These are phyloP conservation scores for Fusarium sp. DNA, from an alignment of 2,329 filamentous ascomycete species.

Conservation along the genomic window DNA sequence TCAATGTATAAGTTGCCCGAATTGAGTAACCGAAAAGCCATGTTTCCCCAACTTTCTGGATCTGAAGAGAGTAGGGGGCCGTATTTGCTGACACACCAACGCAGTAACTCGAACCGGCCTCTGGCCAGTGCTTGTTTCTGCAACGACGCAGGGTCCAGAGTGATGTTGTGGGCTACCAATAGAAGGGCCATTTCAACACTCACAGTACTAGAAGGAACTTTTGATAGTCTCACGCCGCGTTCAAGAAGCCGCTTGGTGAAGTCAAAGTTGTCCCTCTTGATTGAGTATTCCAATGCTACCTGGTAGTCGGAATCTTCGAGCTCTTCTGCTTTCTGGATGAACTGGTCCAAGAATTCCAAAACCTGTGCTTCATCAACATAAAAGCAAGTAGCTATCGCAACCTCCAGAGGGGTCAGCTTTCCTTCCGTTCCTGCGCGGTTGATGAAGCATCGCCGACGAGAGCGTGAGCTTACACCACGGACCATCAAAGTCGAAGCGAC, in stretches of 20 bases:
- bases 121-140: background rate
- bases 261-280: background rate
- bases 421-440: accelerated
- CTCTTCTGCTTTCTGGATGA: background rate
- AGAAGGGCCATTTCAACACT: slow-evolving; percentile 7
- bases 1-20: background rate
- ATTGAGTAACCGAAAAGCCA: background rate
- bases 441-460: background rate
- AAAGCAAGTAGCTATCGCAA: background rate
- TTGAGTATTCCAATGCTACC: background rate
- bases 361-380: background rate
- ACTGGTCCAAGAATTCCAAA: background rate
- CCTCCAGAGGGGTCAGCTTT: slow-evolving; percentile 2
- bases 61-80: slow-evolving; percentile 2
- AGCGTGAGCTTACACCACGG: background rate
- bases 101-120: background rate
- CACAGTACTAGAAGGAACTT: background rate
- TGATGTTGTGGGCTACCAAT: background rate
- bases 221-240: background rate
- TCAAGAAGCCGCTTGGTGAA: background rate
- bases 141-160: background rate
- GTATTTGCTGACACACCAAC: slow-evolving; percentile 27
- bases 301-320: slow-evolving; percentile 1
- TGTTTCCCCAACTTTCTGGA: slow-evolving; percentile 3
- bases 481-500: background rate